Percentiles rank a stretch among this genome's conserved stretches.
Evolutionary conservation across 2,329 filamentous ascomycete genomes (phyloP).

Genomic region (Helotiales sp.): DNA sequence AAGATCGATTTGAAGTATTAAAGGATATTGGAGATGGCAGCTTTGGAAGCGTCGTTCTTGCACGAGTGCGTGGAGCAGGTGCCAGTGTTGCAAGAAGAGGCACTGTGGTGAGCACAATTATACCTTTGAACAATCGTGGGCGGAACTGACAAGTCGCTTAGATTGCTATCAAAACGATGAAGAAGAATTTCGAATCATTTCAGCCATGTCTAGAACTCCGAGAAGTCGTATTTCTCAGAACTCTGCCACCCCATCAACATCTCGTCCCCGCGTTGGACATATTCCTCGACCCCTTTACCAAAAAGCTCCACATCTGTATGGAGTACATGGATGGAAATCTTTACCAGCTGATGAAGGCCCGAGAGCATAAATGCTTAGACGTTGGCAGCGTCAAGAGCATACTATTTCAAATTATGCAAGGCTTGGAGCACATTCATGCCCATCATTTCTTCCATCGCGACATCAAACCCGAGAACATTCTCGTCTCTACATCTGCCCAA

Average conservation of each 20-base stretch:
- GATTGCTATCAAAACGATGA: conserved; percentile 99
- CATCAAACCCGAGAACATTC: conserved; percentile 98
- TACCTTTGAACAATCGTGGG: conserved; percentile 18
- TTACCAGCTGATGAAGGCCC: conserved; percentile 98
- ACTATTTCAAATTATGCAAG: conserved; percentile 93
- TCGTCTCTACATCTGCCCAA: conserved; percentile 85
- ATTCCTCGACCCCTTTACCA: conserved; percentile 93
- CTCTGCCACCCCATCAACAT: conserved; percentile 84
- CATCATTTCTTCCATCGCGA: conserved; percentile 98
- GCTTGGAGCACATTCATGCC: conserved; percentile 95
- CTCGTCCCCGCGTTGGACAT: conserved; percentile 98
- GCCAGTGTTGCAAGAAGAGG: conserved; percentile 86
- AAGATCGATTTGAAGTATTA: conserved; percentile 94
- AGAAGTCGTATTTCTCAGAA: conserved; percentile 95
- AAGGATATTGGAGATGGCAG: conserved; percentile 99
- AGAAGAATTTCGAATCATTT: conserved; percentile 97
- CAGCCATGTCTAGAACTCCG: conserved; percentile 88
- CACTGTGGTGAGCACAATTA: conserved; percentile 74
- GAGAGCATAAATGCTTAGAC: conserved; percentile 93
- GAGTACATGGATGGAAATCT: conserved; percentile 99
- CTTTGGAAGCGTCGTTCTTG: conserved; percentile 93
- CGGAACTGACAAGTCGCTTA: conserved; percentile 47
- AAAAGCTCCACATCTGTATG: conserved; percentile 98
- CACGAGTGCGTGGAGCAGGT: conserved; percentile 88
- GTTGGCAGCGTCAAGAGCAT: conserved; percentile 95